Percentiles rank a stretch among this genome's conserved stretches.
Conservation (phyloP, 331 rosid species). For the Rhamnella rubrinervis region DNA sequence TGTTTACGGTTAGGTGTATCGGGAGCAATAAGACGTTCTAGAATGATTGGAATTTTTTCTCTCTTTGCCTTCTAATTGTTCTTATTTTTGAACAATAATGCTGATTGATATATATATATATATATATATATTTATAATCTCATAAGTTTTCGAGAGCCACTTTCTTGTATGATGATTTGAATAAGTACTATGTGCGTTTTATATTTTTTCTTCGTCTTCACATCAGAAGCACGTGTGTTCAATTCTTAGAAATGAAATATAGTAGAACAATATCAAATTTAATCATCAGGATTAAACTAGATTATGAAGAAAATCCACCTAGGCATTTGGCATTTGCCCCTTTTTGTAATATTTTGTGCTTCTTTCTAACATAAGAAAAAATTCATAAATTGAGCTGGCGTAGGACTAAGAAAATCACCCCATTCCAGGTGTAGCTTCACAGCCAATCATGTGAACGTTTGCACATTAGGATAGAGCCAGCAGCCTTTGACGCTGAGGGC, state of each 20-base stretch:
- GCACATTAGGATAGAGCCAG: no score
- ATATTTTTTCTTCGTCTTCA: no score
- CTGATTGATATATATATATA: neutral
- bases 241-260: no score
- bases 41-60: slow-evolving; percentile 29
- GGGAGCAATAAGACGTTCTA: slow-evolving; percentile 47
- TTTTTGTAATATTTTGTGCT: neutral
- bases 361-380: neutral
- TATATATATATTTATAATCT: neutral
- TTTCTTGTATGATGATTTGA: neutral
- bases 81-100: slow-evolving; percentile 3
- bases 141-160: neutral
- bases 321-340: no score
- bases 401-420: neutral
- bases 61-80: slow-evolving; percentile 12
- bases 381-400: no score
- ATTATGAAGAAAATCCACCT: no score
- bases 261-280: no score
- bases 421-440: neutral
- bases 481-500: no score
- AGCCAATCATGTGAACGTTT: no score
- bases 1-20: slow-evolving; percentile 50
- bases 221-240: no score
- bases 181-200: neutral
- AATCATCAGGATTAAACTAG: no score